phyloP scores from a whole-genome alignment of 805 yeast genomes.

The Metschnikowia amazonensis region DNA sequence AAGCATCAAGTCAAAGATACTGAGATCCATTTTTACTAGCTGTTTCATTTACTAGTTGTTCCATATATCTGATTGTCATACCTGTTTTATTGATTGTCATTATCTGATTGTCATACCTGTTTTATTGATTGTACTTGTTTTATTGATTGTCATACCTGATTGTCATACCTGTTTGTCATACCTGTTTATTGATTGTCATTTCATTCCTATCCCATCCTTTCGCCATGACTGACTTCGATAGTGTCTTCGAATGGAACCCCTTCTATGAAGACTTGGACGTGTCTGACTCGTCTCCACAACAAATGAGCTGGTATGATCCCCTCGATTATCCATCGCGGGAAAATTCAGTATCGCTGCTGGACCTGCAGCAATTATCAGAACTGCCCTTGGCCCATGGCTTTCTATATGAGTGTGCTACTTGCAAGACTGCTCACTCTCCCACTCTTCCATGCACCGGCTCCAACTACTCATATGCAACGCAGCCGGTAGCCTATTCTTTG shows the following conservation, averaged over 20 bases:
- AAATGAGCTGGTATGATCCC: constrained; percentile 1
- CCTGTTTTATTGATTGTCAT: too few relatives aligned
- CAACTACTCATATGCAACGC: constrained; percentile 10
- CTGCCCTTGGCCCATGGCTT: constrained; percentile 4
- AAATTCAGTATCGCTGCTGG: background rate
- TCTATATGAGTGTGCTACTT: constrained; percentile 19
- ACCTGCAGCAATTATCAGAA: background rate
- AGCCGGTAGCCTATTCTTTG: constrained; percentile 3
- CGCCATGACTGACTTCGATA: background rate
- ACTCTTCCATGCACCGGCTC: constrained; percentile 12
- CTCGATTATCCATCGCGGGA: background rate
- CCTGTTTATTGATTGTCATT: too few relatives aligned
- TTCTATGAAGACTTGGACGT: constrained; percentile 13
- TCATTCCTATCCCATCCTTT: background rate
- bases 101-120: too few relatives aligned
- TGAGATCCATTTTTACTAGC: too few relatives aligned
- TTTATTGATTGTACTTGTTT: too few relatives aligned
- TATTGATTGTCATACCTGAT: too few relatives aligned
- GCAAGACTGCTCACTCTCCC: constrained; percentile 18
- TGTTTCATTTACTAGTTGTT: too few relatives aligned
- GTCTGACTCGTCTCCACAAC: background rate
- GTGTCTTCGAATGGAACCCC: constrained; percentile 20
- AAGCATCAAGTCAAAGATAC: too few relatives aligned
- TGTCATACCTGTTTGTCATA: too few relatives aligned
- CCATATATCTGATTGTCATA: too few relatives aligned